Base-by-base conservation (phyloP, 768 basidiomycete genomes). In the Tulasnella sp. region DNA sequence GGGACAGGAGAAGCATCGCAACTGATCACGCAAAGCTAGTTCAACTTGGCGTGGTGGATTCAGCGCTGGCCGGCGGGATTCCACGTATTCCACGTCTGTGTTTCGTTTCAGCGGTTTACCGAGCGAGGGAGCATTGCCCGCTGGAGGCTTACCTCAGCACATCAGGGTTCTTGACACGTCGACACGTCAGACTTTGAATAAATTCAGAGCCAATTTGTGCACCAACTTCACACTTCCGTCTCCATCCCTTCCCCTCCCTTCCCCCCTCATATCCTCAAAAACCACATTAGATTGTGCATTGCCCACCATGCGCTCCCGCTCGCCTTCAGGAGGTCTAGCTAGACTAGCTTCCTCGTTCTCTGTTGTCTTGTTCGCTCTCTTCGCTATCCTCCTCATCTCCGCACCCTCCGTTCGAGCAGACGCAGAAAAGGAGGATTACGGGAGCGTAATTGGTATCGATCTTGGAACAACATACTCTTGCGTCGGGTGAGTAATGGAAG, bases 371-470 rank as follows among this genome's bases (percentile, higher is more conserved):
- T 31, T 62, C 59, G 38, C 60, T 15, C 49, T 57, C 55, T 57
- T 71, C 60, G 67, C 72, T 21, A 63, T 73, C 53, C 63, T 87
- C 60, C 66, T 71, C 74, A 80, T 66, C 70, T 88, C 71, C 64
- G 89, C 62, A 85, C 89, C 59, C 66, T 92, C 68, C 30, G 79
- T 77, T 56, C 73, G 71, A 52, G 90, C 88, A 46, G 81, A 85
- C 64, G 84, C 83, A 34, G 72, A 71, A 63, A 79, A 79, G 64
- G 73, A 83, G 29, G 87, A 92, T 67, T 92, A 87, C 71, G 92
- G 92, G 59, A 86, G 87, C 38, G 91, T 94, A 41, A 94, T 94
- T 70, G 92, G 89, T 80, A 89, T 91, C 69, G 87, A 85, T 88
- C 29, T 59, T 15, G 92, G 92, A 75, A 96, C 92, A 64, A 91